These are phyloP conservation scores for Geotrichum bryndzae DNA, from an alignment of 1,139 yeast genomes.

Conservation along the genomic window DNA sequence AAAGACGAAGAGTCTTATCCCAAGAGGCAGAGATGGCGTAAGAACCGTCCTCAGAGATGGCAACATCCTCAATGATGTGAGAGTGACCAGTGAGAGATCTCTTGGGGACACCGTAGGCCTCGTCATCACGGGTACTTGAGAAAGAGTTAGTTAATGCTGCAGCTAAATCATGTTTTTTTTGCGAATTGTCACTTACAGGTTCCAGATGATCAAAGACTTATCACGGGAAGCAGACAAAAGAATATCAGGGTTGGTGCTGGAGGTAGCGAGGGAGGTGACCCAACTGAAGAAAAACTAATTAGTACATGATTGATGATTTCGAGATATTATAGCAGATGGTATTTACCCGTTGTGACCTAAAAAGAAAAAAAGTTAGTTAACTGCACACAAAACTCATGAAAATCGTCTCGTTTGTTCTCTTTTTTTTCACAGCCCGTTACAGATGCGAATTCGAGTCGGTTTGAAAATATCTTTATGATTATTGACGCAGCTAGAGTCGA, in stretches of 20 bases:
- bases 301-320: slow-evolving; percentile 11
- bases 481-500: neutral
- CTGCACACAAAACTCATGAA: neutral
- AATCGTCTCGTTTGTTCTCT: neutral
- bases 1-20: slow-evolving; percentile 98
- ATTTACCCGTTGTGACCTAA: slow-evolving; percentile 15
- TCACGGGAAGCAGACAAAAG: slow-evolving; percentile 98
- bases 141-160: neutral
- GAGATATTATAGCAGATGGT: slow-evolving; percentile 27
- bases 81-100: slow-evolving; percentile 97
- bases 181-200: slow-evolving; percentile 42
- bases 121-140: slow-evolving; percentile 75
- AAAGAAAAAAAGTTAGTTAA: neutral
- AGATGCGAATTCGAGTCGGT: neutral
- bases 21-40: slow-evolving; percentile 98
- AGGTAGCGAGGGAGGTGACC: slow-evolving; percentile 98
- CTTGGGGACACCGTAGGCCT: slow-evolving; percentile 97
- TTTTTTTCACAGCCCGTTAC: neutral
- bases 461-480: neutral
- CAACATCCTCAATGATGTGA: slow-evolving; percentile 97
- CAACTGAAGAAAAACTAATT: slow-evolving; percentile 50
- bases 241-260: slow-evolving; percentile 97
- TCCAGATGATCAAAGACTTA: slow-evolving; percentile 97
- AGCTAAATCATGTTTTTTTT: neutral
- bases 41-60: slow-evolving; percentile 97